Conservation (phyloP, 2,329 filamentous ascomycete species). For the Talaromyces amestolkiae region DNA sequence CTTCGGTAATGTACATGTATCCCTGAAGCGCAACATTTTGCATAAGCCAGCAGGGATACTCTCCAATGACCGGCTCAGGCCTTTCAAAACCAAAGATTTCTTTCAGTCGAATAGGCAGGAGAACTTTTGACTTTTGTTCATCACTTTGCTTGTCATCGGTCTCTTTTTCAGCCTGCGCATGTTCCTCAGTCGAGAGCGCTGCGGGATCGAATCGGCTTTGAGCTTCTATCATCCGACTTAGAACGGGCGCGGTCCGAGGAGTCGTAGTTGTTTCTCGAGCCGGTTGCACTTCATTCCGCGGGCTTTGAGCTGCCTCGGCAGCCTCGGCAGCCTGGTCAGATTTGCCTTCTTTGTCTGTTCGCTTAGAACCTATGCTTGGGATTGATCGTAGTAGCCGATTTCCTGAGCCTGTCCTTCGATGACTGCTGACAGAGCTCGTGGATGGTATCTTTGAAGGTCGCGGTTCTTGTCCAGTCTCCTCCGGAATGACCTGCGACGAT, state of each 20-base stretch:
- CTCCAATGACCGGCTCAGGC: constrained; percentile 79
- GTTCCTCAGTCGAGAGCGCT: constrained; percentile 50
- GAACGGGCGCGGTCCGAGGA: constrained; percentile 63
- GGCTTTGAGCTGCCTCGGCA: constrained; percentile 20
- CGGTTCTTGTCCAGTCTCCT: constrained; percentile 14
- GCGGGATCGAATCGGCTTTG: constrained; percentile 56
- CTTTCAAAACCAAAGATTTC: constrained; percentile 82
- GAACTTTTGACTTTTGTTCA: constrained; percentile 49
- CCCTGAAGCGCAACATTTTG: constrained; percentile 90
- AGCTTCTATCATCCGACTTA: constrained; percentile 75
- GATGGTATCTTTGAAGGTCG: constrained; percentile 17
- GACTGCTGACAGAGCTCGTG: constrained; percentile 44
- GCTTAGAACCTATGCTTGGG: constrained; percentile 51
- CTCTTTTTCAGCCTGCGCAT: constrained; percentile 15
- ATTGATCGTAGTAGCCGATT: constrained; percentile 60
- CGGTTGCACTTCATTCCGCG: constrained; percentile 22
- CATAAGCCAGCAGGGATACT: constrained; percentile 90
- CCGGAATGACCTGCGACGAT: constrained; percentile 11
- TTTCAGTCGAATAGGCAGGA: constrained; percentile 69
- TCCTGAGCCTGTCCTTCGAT: constrained; percentile 62
- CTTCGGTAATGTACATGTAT: constrained; percentile 90
- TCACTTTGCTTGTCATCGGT: constrained; percentile 40
- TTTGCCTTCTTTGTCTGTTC: constrained; percentile 26
- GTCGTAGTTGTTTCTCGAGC: constrained; percentile 34
- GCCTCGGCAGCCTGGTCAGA: constrained; percentile 23